Percentiles rank a stretch among this genome's conserved stretches.
Conservation (phyloP, 2,329 filamentous ascomycete genomes). For the Phialophora verrucosa region DNA sequence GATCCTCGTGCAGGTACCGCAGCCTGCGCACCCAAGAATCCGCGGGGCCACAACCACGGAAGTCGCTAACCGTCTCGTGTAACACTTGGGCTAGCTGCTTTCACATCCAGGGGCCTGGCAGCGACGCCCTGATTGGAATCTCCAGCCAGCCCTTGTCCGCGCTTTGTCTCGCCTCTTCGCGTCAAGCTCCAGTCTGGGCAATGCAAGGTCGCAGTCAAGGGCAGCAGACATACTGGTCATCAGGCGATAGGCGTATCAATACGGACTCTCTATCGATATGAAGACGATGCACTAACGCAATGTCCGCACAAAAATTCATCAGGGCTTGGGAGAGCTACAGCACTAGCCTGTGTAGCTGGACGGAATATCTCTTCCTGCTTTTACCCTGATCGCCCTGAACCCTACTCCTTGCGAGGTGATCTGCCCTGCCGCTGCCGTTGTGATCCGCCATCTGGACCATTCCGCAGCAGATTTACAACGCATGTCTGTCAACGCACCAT, state of each 20-base stretch:
- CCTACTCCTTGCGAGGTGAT: too few species aligned
- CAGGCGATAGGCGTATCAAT: constrained; percentile 3
- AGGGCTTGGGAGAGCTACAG: neutral
- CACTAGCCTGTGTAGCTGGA: too few species aligned
- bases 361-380: too few species aligned
- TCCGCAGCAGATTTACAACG: neutral
- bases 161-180: neutral
- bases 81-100: neutral
- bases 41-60: neutral
- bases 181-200: neutral
- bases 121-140: neutral
- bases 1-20: neutral
- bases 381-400: too few species aligned
- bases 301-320: neutral
- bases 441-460: neutral
- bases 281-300: neutral
- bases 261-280: constrained; percentile 2
- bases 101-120: neutral
- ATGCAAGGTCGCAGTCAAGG: neutral
- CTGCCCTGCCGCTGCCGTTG: neutral
- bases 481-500: neutral
- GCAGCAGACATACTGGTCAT: neutral
- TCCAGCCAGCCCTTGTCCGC: neutral
- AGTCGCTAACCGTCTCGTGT: neutral
- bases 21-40: neutral